Evolutionary conservation across 2,329 filamentous ascomycete species (phyloP).

Genomic region (Monilinia fructigena): DNA sequence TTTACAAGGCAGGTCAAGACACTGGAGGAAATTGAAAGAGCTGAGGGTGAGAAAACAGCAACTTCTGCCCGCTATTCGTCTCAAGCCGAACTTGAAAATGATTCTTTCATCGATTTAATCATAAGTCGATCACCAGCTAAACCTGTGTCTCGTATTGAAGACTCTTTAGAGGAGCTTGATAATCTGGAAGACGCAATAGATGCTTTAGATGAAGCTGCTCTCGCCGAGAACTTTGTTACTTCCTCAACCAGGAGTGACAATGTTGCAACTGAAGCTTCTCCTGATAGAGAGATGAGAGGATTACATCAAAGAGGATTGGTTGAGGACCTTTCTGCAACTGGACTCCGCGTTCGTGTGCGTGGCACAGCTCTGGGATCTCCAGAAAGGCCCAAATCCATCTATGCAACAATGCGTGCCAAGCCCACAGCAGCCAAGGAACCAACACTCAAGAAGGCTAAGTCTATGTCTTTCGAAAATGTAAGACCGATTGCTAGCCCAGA

Average conservation of each 20-base stretch:
- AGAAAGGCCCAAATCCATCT: slow-evolving; percentile 40
- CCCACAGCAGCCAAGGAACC: slow-evolving; percentile 35
- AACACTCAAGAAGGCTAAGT: slow-evolving; percentile 33
- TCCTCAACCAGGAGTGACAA: slow-evolving; percentile 13
- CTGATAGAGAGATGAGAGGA: slow-evolving; percentile 4
- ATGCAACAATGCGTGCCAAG: slow-evolving; percentile 47
- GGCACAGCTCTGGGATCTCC: slow-evolving; percentile 28
- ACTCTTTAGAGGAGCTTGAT: slow-evolving; percentile 62
- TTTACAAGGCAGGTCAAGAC: slow-evolving; percentile 31
- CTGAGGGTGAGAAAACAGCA: slow-evolving; percentile 20
- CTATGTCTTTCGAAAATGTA: slow-evolving; percentile 33
- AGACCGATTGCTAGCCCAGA: slow-evolving; percentile 26
- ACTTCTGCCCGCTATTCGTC: slow-evolving; percentile 4
- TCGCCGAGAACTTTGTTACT: slow-evolving; percentile 31
- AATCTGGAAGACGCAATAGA: slow-evolving; percentile 61
- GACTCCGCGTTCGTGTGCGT: slow-evolving; percentile 2
- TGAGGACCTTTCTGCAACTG: slow-evolving; percentile 4
- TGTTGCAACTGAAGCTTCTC: slow-evolving; percentile 11
- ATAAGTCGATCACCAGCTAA: slow-evolving; percentile 43
- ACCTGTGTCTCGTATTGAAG: slow-evolving; percentile 54
- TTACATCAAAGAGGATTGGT: slow-evolving; percentile 6
- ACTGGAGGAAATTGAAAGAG: slow-evolving; percentile 36
- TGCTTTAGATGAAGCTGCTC: slow-evolving; percentile 36
- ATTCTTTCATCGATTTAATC: slow-evolving; percentile 43
- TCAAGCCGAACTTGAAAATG: slow-evolving; percentile 31